Conservation (phyloP, 2,329 filamentous ascomycete genomes). For the Cercospora canescens region DNA sequence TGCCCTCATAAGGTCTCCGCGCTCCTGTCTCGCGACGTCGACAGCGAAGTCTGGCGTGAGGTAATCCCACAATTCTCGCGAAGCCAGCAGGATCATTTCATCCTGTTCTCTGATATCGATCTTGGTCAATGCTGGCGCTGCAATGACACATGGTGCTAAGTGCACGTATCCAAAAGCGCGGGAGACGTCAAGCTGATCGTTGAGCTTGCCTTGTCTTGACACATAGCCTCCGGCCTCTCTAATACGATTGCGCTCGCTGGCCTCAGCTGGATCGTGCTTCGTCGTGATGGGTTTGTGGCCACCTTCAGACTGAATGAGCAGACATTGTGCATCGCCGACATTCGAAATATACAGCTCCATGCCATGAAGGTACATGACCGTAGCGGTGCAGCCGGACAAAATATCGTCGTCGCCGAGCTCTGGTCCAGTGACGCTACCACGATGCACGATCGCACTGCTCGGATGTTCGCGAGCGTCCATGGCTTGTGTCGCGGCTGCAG, state of each 20-base stretch:
- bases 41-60: constrained; percentile 86
- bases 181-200: constrained; percentile 87
- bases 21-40: constrained; percentile 84
- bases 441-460: constrained; percentile 56
- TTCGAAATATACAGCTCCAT: constrained; percentile 94
- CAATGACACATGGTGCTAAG: constrained; percentile 88
- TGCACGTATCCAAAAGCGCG: constrained; percentile 94
- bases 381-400: constrained; percentile 86
- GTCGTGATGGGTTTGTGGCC: constrained; percentile 79
- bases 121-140: constrained; percentile 79
- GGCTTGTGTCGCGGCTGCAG: constrained; percentile 77
- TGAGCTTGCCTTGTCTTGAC: constrained; percentile 88
- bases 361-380: constrained; percentile 83
- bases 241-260: constrained; percentile 80
- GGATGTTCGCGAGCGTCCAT: constrained; percentile 69
- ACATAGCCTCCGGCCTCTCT: constrained; percentile 95
- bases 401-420: constrained; percentile 87
- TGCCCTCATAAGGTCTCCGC: constrained; percentile 88
- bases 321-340: constrained; percentile 92
- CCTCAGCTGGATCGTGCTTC: constrained; percentile 91
- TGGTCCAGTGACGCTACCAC: constrained; percentile 70
- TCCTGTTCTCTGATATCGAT: constrained; percentile 81
- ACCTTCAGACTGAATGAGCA: constrained; percentile 88
- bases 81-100: constrained; percentile 90
- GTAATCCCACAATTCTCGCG: constrained; percentile 93